Evolutionary conservation across 2,329 filamentous ascomycete species (phyloP), one percentile per base, ranked within the genome.

Genomic region (Paracamarosporium sp.): DNA sequence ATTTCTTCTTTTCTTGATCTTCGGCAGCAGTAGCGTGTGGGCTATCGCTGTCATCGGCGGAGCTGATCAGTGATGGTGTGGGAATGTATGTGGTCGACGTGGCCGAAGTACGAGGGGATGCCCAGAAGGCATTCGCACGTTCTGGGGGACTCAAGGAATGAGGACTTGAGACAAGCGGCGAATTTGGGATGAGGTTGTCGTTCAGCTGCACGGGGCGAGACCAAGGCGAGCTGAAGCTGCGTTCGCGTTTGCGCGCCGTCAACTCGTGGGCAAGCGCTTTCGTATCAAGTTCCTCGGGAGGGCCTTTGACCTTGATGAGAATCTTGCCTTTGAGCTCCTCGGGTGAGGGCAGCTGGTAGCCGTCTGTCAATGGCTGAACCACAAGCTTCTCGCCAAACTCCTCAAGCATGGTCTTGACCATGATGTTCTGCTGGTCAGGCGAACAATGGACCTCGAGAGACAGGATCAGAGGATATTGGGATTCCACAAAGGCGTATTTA

Each of bases 381-480:
- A 98, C 82, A 43, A 99, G 85, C 64, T 88, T 88, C n/a, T 89
- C 81, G 27, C 91, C 91, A 74, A 97, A 96, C 9, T 90, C 87
- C 28, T 90, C 88, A 70, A 88, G 90, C 86, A 98, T 96, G 62
- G 92, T 95, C 59, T 90, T 87, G 22, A 93, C 90, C 95, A 99
- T 98, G 43, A 87, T 85, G 20, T 86, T 82, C 76, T 99, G 95
- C 73, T 98, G 95, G 12, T 88, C 82, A 1, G 88, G 80, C 65
- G 86, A 91, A 83, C 95, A 98, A 74, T 98, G 95, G 4, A 98
- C 93, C 76, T 99, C 95, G 13, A 99, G 88, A 0, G 95, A 98
- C 61, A 99, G 88, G 81, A 95, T 96, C 15, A 99, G 83, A 0
- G 95, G 95, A 66, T 93, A 97, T 22, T 86, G 86, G n/a, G 91